A percentile compares a stretch with the other conserved stretches of the same genome.
These are phyloP conservation scores for Lonicera japonica DNA, from an alignment of 129 eudicot genomes.

Conservation along the genomic window DNA sequence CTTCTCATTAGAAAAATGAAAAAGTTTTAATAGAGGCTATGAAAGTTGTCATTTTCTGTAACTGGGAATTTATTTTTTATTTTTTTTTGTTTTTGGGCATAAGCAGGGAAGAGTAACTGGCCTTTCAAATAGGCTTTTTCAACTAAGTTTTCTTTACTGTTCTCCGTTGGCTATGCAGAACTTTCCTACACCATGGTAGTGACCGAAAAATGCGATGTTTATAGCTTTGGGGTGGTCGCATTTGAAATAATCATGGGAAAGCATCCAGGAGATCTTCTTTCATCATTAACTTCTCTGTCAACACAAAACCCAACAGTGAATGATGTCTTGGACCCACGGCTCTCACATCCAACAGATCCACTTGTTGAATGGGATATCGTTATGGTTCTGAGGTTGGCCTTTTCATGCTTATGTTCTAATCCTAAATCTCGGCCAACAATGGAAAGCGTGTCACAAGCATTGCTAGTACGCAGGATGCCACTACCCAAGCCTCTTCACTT, in stretches of 20 bases:
- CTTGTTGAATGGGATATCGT: not conserved
- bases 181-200: not conserved
- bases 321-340: not conserved
- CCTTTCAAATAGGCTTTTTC: too few species aligned
- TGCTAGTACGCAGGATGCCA: too few species aligned
- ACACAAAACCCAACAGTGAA: not conserved
- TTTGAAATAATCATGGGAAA: conserved; percentile 1
- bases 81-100: not conserved
- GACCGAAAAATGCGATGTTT: conserved; percentile 13
- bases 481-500: too few species aligned
- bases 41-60: not conserved
- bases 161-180: not conserved
- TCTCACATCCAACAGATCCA: not conserved
- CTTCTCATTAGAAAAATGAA: too few species aligned
- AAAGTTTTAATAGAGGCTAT: too few species aligned
- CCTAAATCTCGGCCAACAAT: not conserved
- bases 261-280: not conserved
- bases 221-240: conserved; percentile 13
- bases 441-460: not conserved
- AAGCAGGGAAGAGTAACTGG: too few species aligned
- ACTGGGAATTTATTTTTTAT: not conserved
- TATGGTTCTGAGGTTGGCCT: not conserved
- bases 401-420: not conserved
- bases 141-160: too few species aligned
- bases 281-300: not conserved